A percentile compares a stretch with the other conserved stretches of the same genome.
Conservation (phyloP, 345 rosid species). For the Eucalyptus victrix region DNA sequence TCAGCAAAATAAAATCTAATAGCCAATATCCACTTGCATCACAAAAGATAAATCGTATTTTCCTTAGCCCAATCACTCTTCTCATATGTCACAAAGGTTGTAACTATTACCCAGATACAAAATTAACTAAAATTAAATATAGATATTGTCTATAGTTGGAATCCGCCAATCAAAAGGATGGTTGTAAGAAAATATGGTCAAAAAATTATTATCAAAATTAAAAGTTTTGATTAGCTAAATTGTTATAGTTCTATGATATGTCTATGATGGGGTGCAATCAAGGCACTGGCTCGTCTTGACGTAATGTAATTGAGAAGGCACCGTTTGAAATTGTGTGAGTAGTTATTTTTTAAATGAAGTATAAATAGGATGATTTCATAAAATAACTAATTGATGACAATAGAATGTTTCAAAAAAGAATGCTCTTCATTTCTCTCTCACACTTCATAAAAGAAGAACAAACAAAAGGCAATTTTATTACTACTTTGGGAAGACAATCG, state of each 20-base stretch:
- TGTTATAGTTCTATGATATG: too few species aligned
- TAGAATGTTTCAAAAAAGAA: too few species aligned
- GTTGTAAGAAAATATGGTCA: neutral
- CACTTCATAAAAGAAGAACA: too few species aligned
- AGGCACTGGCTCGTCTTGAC: accelerated
- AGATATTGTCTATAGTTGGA: neutral
- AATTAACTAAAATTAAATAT: neutral
- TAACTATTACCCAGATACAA: neutral
- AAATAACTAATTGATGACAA: too few species aligned
- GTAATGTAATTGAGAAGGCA: too few species aligned
- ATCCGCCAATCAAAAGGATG: neutral
- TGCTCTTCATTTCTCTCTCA: too few species aligned
- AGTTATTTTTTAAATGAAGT: too few species aligned
- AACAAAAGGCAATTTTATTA: too few species aligned
- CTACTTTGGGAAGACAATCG: too few species aligned
- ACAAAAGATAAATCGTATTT: neutral
- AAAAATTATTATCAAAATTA: neutral
- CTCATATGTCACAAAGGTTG: neutral
- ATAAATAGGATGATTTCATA: too few species aligned
- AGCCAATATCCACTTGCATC: neutral
- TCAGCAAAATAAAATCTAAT: neutral
- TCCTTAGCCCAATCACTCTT: neutral
- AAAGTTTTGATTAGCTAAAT: neutral
- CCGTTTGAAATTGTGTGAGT: accelerated
- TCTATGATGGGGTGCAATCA: too few species aligned